phyloP scores from a whole-genome alignment of 2,329 filamentous ascomycete species.

The Fusarium nygamai region DNA sequence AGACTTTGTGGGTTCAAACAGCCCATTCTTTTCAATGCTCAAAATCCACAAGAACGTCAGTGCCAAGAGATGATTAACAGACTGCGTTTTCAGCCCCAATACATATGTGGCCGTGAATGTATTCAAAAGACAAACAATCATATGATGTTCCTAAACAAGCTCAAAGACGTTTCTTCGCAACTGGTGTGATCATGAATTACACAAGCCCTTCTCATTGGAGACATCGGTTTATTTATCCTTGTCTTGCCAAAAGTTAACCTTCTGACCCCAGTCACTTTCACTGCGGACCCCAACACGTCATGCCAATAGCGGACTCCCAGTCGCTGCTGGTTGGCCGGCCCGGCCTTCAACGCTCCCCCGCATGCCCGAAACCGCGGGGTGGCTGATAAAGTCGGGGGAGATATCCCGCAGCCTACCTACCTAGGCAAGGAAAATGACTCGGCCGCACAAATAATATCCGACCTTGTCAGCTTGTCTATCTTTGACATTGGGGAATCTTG shows the following conservation, averaged over 20 bases:
- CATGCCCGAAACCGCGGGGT: constrained; percentile 37
- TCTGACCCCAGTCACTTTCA: neutral
- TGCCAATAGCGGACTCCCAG: constrained; percentile 12
- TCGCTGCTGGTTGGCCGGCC: constrained; percentile 19
- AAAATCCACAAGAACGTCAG: constrained; percentile 9
- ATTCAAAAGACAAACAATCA: neutral
- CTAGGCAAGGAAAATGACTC: neutral
- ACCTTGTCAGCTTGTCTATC: neutral
- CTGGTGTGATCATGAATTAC: neutral
- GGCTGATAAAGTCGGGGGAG: constrained; percentile 30
- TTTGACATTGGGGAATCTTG: neutral
- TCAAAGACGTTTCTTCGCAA: neutral
- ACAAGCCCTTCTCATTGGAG: neutral
- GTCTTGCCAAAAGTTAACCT: constrained; percentile 5
- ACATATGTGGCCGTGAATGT: neutral
- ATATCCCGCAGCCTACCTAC: neutral
- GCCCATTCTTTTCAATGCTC: neutral
- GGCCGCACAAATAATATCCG: neutral
- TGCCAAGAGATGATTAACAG: neutral
- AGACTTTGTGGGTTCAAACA: constrained; percentile 4
- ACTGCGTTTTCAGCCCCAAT: neutral
- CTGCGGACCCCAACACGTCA: constrained; percentile 23
- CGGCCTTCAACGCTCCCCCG: constrained; percentile 18
- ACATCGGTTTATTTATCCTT: neutral
- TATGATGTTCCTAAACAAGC: neutral